A percentile compares a stretch with the other conserved stretches of the same genome.
These are phyloP conservation scores for Scutellaria minor DNA, from an alignment of 257 asterid species.

Conservation along the genomic window DNA sequence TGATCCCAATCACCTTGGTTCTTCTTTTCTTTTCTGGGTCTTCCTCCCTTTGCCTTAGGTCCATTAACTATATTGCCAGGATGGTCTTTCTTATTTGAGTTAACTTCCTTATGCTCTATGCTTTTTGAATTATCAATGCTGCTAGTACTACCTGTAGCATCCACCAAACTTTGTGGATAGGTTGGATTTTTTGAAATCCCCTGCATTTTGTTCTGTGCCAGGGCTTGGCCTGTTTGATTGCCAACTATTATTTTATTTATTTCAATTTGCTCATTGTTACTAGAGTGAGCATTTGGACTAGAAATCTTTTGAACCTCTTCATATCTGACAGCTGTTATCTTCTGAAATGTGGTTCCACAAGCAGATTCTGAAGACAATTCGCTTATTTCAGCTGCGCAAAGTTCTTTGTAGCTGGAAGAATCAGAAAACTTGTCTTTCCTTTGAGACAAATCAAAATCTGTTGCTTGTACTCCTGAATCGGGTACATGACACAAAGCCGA, in stretches of 20 bases:
- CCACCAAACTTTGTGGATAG: slow-evolving; percentile 39
- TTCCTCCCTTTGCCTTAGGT: slow-evolving; percentile 53
- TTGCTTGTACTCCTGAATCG: slow-evolving; percentile 46
- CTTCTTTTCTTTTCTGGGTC: slow-evolving; percentile 60
- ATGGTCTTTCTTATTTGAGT: slow-evolving; percentile 46
- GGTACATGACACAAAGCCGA: slow-evolving; percentile 32
- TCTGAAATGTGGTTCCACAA: slow-evolving; percentile 48
- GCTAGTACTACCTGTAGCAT: slow-evolving; percentile 55
- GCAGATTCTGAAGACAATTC: slow-evolving; percentile 68
- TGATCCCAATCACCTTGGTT: slow-evolving; percentile 70
- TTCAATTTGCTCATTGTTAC: slow-evolving; percentile 43
- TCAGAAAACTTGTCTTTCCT: slow-evolving; percentile 33
- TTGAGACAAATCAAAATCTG: slow-evolving; percentile 36
- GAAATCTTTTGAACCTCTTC: slow-evolving; percentile 39
- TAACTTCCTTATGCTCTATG: slow-evolving; percentile 53
- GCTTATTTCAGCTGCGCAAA: slow-evolving; percentile 54
- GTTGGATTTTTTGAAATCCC: slow-evolving; percentile 42
- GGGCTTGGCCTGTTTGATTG: slow-evolving; percentile 43
- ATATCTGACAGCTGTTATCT: slow-evolving; percentile 31
- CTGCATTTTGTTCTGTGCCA: slow-evolving; percentile 40
- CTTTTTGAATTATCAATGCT: slow-evolving; percentile 41
- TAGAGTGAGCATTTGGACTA: slow-evolving; percentile 44
- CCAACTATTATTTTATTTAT: slow-evolving; percentile 30
- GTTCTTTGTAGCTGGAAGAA: slow-evolving; percentile 40
- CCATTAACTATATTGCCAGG: slow-evolving; percentile 42